Conservation (phyloP, 306 rosid genomes). For the Acmispon strigosus region DNA sequence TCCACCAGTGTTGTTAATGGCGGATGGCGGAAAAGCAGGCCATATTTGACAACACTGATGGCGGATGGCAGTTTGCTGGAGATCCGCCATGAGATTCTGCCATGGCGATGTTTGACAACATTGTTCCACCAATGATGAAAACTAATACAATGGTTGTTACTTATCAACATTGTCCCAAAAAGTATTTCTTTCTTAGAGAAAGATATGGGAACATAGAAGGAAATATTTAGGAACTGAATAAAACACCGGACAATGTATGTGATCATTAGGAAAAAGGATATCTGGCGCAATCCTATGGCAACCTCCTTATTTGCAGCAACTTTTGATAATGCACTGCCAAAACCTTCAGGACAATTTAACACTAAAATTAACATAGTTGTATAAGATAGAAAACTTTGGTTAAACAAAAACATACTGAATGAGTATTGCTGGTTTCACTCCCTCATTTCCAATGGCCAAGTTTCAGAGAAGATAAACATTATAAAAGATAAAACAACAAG, state of each 20-base stretch:
- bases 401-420: not conserved
- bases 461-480: not conserved
- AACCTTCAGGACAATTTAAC: slow-evolving; percentile 50
- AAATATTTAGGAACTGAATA: not conserved
- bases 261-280: slow-evolving; percentile 51
- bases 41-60: no score
- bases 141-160: not conserved
- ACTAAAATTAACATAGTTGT: slow-evolving; percentile 1
- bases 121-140: not conserved
- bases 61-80: no score
- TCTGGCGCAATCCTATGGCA: slow-evolving; percentile 75
- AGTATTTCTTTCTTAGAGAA: not conserved
- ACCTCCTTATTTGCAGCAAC: slow-evolving; percentile 78
- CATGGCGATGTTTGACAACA: no score
- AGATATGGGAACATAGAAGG: not conserved
- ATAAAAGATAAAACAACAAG: not conserved
- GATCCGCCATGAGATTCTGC: no score
- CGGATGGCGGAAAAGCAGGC: no score
- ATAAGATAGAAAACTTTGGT: not conserved
- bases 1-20: not conserved
- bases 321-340: slow-evolving; percentile 84
- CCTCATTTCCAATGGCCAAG: not conserved
- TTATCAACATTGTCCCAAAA: not conserved
- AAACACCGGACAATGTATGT: slow-evolving; percentile 7
- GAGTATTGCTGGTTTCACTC: not conserved